Evolutionary conservation across 441 rosid species (phyloP), one percentile per base, ranked within the genome.

Genomic region (Adansonia rubrostipa): DNA sequence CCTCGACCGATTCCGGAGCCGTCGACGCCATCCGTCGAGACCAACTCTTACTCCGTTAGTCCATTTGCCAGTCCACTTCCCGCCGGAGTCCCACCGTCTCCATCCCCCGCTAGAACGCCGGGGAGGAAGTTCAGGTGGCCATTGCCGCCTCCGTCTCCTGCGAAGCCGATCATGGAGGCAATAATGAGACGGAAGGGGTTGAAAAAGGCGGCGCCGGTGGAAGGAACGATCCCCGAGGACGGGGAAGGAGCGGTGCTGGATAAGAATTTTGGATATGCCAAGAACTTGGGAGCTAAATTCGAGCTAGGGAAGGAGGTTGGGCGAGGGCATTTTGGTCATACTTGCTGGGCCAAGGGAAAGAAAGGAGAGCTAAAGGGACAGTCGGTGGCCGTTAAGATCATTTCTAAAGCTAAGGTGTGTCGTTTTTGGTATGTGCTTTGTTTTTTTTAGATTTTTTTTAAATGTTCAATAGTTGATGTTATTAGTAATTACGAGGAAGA

Each of bases 291-390:
- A 48, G 84, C 85, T 15, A 87, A 81, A 80, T 93, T 83, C 71
- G 89, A 86, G 83, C 81, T 86, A 5, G 92, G 88, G 73, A 85
- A 83, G 69, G 93, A 91, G 78, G 83, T 91, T 0, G 95, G 95
- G 20, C 87, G 93, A 75, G 93, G 95, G 58, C 95, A 91, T 87
- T 91, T 91, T 74, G 95, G 95, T 73, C 91, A 91, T 84, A 90
- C 93, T 63, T 89, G 92, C 77, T 89, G 87, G 88, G 95, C 92
- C 1, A 88, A 87, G 80, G 87, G 87, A 0, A 91, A 85, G 85
- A 91, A 88, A 79, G 93, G 95, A 47, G 83, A 87, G 77, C 84
- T 88, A 82, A 91, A 91, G 80, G 92, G 92, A 13, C 86, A 85
- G 78, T 70, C 88, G 0, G 88, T 90, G 42, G 95, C 95, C 3